A percentile compares a stretch with the other conserved stretches of the same genome.
phyloP scores from a whole-genome alignment of 176 grass and related monocot species.

The Eragrostis curvula region DNA sequence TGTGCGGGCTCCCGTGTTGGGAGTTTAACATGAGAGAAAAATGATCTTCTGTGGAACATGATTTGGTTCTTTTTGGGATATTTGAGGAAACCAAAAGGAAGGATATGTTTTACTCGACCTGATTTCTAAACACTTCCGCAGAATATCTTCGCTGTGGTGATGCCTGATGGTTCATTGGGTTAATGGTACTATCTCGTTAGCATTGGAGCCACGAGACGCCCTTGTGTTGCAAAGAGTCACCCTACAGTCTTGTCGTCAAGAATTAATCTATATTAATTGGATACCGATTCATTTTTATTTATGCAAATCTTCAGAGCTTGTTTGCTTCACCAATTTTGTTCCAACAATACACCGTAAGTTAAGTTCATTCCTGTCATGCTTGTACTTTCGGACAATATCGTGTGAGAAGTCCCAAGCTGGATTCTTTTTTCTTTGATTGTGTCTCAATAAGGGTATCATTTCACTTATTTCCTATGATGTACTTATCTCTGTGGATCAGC shows the following conservation, averaged over 20 bases:
- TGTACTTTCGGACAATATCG: no score
- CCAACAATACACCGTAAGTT: no score
- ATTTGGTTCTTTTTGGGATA: background rate
- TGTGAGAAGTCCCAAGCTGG: background rate
- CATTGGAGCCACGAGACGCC: accelerated
- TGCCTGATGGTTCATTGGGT: background rate
- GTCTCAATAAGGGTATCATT: background rate
- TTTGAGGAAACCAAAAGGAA: background rate
- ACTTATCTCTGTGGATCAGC: background rate
- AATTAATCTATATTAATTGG: background rate
- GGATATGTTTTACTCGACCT: background rate
- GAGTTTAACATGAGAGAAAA: background rate
- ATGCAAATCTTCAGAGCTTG: background rate
- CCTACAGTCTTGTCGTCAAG: background rate
- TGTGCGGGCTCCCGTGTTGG: background rate
- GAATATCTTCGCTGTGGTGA: background rate
- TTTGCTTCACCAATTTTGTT: no score
- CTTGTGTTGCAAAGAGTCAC: background rate
- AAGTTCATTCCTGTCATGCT: no score
- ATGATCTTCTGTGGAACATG: background rate
- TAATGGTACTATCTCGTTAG: background rate
- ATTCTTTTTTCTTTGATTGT: background rate
- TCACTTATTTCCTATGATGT: background rate
- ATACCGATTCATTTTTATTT: background rate
- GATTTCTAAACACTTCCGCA: background rate